Evolutionary conservation across 192 early-diverging fungal genomes (phyloP).

Genomic region (Phlyctochytrium bullatum): DNA sequence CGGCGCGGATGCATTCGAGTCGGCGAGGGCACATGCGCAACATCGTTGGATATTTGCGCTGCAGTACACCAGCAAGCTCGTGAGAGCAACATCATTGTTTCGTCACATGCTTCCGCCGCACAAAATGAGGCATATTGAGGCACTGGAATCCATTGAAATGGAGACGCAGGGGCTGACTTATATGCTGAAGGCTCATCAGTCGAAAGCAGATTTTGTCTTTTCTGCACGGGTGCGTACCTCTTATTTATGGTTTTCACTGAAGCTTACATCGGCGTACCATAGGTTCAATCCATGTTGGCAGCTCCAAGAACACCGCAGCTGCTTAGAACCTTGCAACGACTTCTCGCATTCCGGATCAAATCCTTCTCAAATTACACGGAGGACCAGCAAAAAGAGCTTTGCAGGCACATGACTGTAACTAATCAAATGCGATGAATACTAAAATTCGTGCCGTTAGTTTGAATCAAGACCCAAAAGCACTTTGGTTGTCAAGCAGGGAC

Average conservation of each 20-base stretch:
- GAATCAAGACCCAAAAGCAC: not conserved
- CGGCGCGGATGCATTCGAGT: not conserved
- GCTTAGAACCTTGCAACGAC: not conserved
- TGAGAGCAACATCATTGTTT: not conserved
- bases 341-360: not conserved
- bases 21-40: not conserved
- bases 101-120: not conserved
- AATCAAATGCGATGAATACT: not conserved
- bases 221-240: not conserved
- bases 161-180: not conserved
- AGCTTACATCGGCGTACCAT: not conserved
- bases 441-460: not conserved
- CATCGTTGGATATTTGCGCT: not conserved
- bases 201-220: not conserved
- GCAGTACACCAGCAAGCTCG: not conserved
- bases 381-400: not conserved
- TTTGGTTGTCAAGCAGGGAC: constrained; percentile 8
- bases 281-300: not conserved
- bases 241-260: not conserved
- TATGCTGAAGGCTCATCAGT: not conserved
- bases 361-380: not conserved
- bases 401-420: not conserved
- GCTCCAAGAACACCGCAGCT: not conserved
- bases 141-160: not conserved
- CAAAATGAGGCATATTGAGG: not conserved